A percentile compares a stretch with the other conserved stretches of the same genome.
Evolutionary conservation across 371 early-diverging fungal species (phyloP).

Genomic region (Ordospora colligata): DNA sequence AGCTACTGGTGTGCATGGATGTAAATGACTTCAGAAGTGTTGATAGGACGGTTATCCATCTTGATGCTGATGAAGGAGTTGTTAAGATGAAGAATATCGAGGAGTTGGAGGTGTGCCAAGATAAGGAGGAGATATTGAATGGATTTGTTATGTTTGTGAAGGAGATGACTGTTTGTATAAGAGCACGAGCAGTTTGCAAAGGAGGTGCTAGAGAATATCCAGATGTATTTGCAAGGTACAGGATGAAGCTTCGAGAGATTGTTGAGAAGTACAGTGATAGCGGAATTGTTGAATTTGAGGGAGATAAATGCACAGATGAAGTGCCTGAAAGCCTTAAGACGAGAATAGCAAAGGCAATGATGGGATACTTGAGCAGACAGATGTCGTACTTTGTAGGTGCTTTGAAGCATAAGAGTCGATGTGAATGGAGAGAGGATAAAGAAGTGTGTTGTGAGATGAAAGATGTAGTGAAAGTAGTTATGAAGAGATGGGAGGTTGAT

Average conservation of each 20-base stretch:
- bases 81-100: not conserved
- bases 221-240: not conserved
- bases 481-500: not conserved
- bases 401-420: not conserved
- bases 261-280: not conserved
- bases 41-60: too few species aligned
- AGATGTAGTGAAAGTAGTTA: not conserved
- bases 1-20: not conserved
- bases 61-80: not conserved
- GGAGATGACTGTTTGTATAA: not conserved
- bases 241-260: constrained; percentile 2
- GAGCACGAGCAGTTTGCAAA: not conserved
- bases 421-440: not conserved
- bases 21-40: not conserved
- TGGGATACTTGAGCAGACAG: not conserved
- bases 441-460: not conserved
- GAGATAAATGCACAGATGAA: not conserved
- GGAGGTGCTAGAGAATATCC: not conserved
- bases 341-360: not conserved
- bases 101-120: not conserved
- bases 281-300: not conserved
- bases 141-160: not conserved
- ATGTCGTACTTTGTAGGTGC: not conserved
- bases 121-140: not conserved
- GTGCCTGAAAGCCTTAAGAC: not conserved